Percentiles rank a stretch among this genome's conserved stretches.
Evolutionary conservation across 768 basidiomycete species (phyloP).

Genomic region (Pleurotus sapidus): DNA sequence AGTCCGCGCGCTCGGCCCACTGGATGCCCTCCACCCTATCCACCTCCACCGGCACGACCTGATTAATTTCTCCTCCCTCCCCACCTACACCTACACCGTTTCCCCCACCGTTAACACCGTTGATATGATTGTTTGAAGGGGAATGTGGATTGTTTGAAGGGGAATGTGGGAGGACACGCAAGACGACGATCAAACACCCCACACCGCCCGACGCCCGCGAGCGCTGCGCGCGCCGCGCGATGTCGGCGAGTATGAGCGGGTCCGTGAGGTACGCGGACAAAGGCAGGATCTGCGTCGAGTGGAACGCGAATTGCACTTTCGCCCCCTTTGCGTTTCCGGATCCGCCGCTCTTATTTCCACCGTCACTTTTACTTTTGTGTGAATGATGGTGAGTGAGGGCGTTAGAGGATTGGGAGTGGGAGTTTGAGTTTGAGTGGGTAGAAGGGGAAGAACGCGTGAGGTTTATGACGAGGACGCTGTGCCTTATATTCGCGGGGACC

Average conservation of each 20-base stretch:
- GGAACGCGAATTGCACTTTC: constrained; percentile 72
- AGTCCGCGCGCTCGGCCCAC: constrained; percentile 76
- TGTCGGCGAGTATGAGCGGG: constrained; percentile 71
- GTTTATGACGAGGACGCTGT: constrained; percentile 73
- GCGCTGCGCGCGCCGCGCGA: constrained; percentile 76
- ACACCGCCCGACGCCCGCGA: constrained; percentile 75
- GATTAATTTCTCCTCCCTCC: constrained; percentile 55
- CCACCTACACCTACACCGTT: no score
- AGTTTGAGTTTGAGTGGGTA: constrained; percentile 51
- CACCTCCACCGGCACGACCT: constrained; percentile 86
- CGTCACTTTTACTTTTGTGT: not conserved
- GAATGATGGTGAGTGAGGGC: no score
- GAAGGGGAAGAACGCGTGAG: constrained; percentile 53
- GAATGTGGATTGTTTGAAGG: no score
- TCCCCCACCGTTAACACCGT: no score
- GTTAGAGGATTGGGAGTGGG: no score
- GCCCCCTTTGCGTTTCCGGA: constrained; percentile 23
- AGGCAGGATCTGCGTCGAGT: constrained; percentile 68
- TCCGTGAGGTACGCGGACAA: constrained; percentile 67
- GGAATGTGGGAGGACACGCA: constrained; percentile 65
- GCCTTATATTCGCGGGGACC: constrained; percentile 73
- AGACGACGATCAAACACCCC: constrained; percentile 69
- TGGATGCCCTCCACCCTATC: constrained; percentile 74
- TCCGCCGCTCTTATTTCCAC: no score
- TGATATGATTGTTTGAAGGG: no score